A percentile compares a stretch with the other conserved stretches of the same genome.
These are phyloP conservation scores for Dothideomycetes sp. DNA, from an alignment of 2,329 filamentous ascomycete species.

Conservation along the genomic window DNA sequence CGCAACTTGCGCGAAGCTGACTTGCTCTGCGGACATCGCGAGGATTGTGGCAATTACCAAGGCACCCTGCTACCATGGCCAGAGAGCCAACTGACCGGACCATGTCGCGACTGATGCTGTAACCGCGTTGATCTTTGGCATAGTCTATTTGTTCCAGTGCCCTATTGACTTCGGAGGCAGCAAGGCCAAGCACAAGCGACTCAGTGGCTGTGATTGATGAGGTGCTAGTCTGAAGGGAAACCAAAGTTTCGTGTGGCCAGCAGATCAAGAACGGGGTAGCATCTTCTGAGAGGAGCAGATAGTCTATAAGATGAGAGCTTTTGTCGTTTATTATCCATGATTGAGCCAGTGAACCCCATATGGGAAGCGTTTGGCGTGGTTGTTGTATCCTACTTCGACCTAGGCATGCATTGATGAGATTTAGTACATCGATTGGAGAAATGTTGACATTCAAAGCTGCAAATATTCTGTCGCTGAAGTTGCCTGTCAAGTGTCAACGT, in stretches of 20 bases:
- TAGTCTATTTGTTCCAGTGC: conserved; percentile 4
- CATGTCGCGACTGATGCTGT: conserved; percentile 35
- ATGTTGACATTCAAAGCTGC: conserved; percentile 54
- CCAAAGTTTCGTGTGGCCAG: neutral
- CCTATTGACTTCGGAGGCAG: conserved; percentile 2
- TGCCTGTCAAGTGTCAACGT: conserved; percentile 17
- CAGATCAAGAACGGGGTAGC: too few species aligned
- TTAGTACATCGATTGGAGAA: conserved; percentile 53
- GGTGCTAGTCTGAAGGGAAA: neutral
- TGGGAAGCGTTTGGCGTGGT: conserved; percentile 19
- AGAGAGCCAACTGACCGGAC: conserved; percentile 39
- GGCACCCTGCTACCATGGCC: conserved; percentile 31
- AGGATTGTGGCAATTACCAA: conserved; percentile 15
- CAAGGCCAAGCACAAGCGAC: conserved; percentile 3
- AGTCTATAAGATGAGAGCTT: conserved; percentile 33
- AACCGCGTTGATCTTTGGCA: conserved; percentile 1
- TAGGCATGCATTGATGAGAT: conserved; percentile 59
- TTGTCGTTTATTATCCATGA: conserved; percentile 30
- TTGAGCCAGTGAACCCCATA: conserved; percentile 31
- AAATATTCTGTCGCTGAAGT: conserved; percentile 51
- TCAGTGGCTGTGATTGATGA: neutral
- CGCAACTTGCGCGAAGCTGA: conserved; percentile 17
- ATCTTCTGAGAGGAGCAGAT: conserved; percentile 43
- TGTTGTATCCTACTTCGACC: conserved; percentile 32
- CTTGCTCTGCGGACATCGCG: conserved; percentile 16